Evolutionary conservation across 2,329 filamentous ascomycete genomes (phyloP).

Genomic region (Alternaria sp.): DNA sequence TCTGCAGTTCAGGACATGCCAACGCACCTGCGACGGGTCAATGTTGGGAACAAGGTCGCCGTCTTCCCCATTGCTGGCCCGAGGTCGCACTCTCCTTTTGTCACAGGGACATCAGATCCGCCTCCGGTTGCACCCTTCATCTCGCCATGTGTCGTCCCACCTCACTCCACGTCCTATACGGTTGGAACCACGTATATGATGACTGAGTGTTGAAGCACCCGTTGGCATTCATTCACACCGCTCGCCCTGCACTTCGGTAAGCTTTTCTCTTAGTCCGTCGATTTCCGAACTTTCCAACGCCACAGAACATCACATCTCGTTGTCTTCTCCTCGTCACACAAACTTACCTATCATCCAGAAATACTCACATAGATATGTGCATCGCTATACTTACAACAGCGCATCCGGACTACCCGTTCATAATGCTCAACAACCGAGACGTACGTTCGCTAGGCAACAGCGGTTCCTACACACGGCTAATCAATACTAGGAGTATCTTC

Average conservation of each 20-base stretch:
- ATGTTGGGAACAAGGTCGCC: not conserved
- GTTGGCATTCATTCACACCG: conserved; percentile 41
- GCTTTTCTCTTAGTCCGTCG: conserved; percentile 17
- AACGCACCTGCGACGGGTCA: not conserved
- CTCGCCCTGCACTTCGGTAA: conserved; percentile 26
- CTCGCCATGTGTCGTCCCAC: conserved; percentile 38
- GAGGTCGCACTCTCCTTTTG: conserved; percentile 7
- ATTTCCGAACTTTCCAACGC: conserved; percentile 22
- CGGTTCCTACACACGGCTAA: conserved; percentile 13
- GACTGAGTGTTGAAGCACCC: conserved; percentile 28
- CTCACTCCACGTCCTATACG: conserved; percentile 38
- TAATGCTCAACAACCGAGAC: conserved; percentile 62
- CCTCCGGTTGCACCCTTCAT: conserved; percentile 10
- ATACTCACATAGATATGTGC: conserved; percentile 49
- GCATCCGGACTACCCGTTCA: conserved; percentile 60
- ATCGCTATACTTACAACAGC: conserved; percentile 60
- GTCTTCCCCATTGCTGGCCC: not conserved
- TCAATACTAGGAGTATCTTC: conserved; percentile 64
- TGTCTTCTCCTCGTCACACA: not conserved
- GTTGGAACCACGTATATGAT: conserved; percentile 45
- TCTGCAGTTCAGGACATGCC: not conserved
- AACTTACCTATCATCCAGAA: not conserved
- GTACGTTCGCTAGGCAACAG: conserved; percentile 32
- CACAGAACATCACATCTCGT: conserved; percentile 4
- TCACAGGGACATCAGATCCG: conserved; percentile 21